Conservation (phyloP, 192 early-diverging fungal species). For the Borealophlyctis nickersoniae region DNA sequence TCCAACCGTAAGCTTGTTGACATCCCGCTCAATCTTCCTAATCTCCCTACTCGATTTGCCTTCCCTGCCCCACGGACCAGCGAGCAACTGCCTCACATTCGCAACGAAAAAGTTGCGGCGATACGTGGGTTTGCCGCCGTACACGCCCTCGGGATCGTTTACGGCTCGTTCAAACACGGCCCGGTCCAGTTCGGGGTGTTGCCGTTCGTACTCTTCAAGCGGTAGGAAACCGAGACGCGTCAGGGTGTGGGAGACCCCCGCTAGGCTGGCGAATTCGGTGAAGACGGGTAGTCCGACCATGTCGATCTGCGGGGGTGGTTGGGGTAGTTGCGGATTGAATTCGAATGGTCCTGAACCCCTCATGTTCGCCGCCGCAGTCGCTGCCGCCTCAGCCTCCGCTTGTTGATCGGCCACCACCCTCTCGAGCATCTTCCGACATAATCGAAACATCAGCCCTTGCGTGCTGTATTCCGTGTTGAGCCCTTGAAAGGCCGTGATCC, state of each 20-base stretch:
- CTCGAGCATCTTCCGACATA: conserved; percentile 17
- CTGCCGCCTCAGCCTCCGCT: neutral
- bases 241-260: conserved; percentile 17
- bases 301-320: conserved; percentile 16
- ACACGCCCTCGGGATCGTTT: conserved; percentile 9
- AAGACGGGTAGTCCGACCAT: conserved; percentile 25
- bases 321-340: too few relatives aligned
- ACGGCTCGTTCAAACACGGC: conserved; percentile 12
- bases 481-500: conserved; percentile 3
- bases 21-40: conserved; percentile 2
- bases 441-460: conserved; percentile 13
- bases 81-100: conserved; percentile 2
- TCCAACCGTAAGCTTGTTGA: too few relatives aligned
- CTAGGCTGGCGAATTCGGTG: conserved; percentile 19
- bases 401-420: conserved; percentile 8
- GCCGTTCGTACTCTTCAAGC: conserved; percentile 12
- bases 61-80: conserved; percentile 21
- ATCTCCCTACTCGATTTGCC: neutral
- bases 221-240: conserved; percentile 17
- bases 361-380: neutral
- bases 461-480: conserved; percentile 26
- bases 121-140: conserved; percentile 16
- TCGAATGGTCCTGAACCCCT: neutral
- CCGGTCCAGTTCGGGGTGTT: conserved; percentile 20
- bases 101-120: conserved; percentile 12